Evolutionary conservation across 73 alveolate species (phyloP).

Genomic region (Paramecium bursaria): DNA sequence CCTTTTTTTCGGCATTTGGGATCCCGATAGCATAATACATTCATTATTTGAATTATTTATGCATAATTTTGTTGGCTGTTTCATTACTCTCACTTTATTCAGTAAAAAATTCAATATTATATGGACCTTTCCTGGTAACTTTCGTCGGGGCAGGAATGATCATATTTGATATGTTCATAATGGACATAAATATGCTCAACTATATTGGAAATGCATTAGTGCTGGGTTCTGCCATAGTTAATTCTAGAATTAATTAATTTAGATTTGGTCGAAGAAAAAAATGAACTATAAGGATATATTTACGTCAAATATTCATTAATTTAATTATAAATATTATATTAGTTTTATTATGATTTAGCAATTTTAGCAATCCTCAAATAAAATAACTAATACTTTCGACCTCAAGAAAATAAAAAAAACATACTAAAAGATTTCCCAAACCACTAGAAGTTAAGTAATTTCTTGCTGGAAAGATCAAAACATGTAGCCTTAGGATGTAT

Average conservation of each 20-base stretch:
- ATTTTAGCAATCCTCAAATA: too few relatives aligned
- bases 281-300: background rate
- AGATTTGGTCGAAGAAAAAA: constrained; percentile 33
- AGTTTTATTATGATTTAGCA: too few relatives aligned
- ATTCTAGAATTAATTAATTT: constrained; percentile 77
- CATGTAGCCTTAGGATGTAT: too few relatives aligned
- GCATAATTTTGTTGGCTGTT: constrained; percentile 72
- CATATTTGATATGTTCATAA: constrained; percentile 74
- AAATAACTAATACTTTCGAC: too few relatives aligned
- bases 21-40: constrained; percentile 77
- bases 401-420: too few relatives aligned
- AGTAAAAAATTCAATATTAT: constrained; percentile 73
- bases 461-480: too few relatives aligned
- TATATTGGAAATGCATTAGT: constrained; percentile 78
- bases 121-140: constrained; percentile 78
- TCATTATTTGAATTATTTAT: constrained; percentile 79
- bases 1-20: constrained; percentile 85
- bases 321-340: too few relatives aligned
- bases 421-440: too few relatives aligned
- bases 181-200: constrained; percentile 57
- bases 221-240: constrained; percentile 82
- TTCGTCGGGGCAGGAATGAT: constrained; percentile 68
- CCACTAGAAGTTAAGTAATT: too few relatives aligned
- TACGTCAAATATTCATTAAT: too few relatives aligned
- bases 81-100: constrained; percentile 77